Evolutionary conservation across 164 flowering plant genomes (phyloP), one percentile per base, ranked within the genome.

Genomic region (Chloranthus sessilifolius): DNA sequence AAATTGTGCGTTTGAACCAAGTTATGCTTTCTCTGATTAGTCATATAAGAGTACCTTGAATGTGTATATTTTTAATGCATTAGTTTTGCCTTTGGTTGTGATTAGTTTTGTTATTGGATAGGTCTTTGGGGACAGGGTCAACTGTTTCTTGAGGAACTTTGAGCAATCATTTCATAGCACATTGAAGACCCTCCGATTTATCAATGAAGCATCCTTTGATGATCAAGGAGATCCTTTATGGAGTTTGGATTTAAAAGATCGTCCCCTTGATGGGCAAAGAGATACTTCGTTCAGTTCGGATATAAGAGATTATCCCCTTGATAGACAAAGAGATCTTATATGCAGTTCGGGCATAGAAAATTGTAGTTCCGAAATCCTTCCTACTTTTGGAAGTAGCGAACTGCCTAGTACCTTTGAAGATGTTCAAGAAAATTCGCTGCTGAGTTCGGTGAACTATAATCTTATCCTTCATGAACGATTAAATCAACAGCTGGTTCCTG

Each of bases 141-240:
- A 82, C 47, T 46, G 67, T 56, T 89, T 94, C 51, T 66, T 66
- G 19, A 52, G 56, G 28, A 94, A 80, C 68, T 88, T 94, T 60
- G 92, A 82, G 59, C 73, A 65, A 61, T 86, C 95, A 54, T 94
- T 88, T 60, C 68, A 70, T 31, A 82, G 86, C 69, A 89, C 95
- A 8, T 68, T 94, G 59, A 78, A 75, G 69, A 89, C 95, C 43
- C 74, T 86, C 43, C 71, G 67, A 56, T 55, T 68, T 70, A 66
- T 88, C 55, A 75, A 65, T 55, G 75, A 65, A 58, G 47, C 37
- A 54, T 63, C 69, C 52, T 29, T 38, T 2, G 26, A 43, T 35
- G 54, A 55, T 50, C 29, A 3, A 52, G 42, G 29, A 12, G 56
- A 58, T 37, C 23, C 33, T 14, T 14, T 52, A 35, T 35, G 50